Conservation (phyloP, 441 rosid species). For the Isatis lusitanica region DNA sequence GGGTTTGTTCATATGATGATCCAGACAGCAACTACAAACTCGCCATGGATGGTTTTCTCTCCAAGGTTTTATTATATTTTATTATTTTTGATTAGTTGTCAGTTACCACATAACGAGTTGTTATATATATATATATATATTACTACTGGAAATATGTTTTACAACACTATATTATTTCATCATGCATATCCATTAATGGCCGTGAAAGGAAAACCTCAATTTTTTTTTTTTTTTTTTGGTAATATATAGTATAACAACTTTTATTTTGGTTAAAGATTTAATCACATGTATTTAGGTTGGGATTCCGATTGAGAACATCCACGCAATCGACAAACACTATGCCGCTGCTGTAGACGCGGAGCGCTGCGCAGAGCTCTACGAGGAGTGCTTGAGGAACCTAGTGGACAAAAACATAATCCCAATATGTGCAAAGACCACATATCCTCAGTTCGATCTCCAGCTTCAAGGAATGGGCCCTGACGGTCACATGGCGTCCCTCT, state of each 20-base stretch:
- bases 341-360: slow-evolving; percentile 65
- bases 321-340: slow-evolving; percentile 64
- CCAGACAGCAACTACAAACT: slow-evolving; percentile 75
- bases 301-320: slow-evolving; percentile 53
- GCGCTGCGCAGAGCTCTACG: slow-evolving; percentile 43
- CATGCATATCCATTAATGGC: too few relatives aligned
- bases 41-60: slow-evolving; percentile 66
- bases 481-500: slow-evolving; percentile 80
- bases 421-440: slow-evolving; percentile 38
- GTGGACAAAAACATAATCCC: slow-evolving; percentile 39
- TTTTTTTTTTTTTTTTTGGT: too few relatives aligned
- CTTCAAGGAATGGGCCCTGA: slow-evolving; percentile 84
- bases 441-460: slow-evolving; percentile 73
- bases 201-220: too few relatives aligned
- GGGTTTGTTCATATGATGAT: slow-evolving; percentile 72
- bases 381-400: slow-evolving; percentile 53
- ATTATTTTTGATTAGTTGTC: neutral
- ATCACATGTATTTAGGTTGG: slow-evolving; percentile 42
- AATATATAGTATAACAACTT: neutral
- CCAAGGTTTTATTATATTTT: slow-evolving; percentile 45
- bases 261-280: neutral
- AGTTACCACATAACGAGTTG: too few relatives aligned
- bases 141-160: too few relatives aligned
- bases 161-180: too few relatives aligned
- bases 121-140: too few relatives aligned